A percentile compares a stretch with the other conserved stretches of the same genome.
phyloP scores from a whole-genome alignment of 1,139 yeast species.

The Debaryomycetaceae sp. region DNA sequence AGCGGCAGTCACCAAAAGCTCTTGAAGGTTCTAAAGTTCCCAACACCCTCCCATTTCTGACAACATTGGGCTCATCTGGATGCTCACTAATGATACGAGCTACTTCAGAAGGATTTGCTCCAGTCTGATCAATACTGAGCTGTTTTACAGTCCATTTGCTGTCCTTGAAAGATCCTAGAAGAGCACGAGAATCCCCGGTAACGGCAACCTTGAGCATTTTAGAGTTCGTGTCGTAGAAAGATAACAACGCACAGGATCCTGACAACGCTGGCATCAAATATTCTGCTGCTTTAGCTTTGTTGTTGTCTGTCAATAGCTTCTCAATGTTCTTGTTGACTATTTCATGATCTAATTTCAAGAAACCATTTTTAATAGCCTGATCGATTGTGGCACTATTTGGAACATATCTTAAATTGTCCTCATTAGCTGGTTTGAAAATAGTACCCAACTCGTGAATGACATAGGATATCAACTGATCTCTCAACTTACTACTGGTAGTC shows the following conservation, averaged over 20 bases:
- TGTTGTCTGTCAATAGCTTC: conserved; percentile 60
- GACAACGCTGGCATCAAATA: conserved; percentile 88
- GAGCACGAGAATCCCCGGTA: conserved; percentile 94
- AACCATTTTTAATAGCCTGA: conserved; percentile 77
- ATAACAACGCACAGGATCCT: conserved; percentile 89
- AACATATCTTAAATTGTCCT: conserved; percentile 47
- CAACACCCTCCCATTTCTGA: conserved; percentile 83
- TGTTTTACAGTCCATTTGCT: conserved; percentile 88
- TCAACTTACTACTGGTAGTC: conserved; percentile 80
- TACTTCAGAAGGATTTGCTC: conserved; percentile 85
- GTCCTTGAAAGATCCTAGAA: conserved; percentile 68
- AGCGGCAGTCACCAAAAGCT: conserved; percentile 96
- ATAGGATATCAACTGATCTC: conserved; percentile 71
- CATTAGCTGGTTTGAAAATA: conserved; percentile 55
- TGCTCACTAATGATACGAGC: conserved; percentile 82
- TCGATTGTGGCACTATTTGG: conserved; percentile 72
- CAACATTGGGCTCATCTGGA: conserved; percentile 83
- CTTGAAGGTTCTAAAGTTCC: conserved; percentile 96
- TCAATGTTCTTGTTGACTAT: conserved; percentile 76
- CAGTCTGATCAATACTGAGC: conserved; percentile 89
- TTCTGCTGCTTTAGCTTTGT: conserved; percentile 63
- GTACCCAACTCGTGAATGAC: conserved; percentile 77
- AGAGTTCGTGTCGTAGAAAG: conserved; percentile 79
- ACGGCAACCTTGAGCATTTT: conserved; percentile 82
- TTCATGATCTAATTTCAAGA: conserved; percentile 78